Evolutionary conservation across 2,329 filamentous ascomycete species (phyloP).

Genomic region (Aspergillus versicolor): DNA sequence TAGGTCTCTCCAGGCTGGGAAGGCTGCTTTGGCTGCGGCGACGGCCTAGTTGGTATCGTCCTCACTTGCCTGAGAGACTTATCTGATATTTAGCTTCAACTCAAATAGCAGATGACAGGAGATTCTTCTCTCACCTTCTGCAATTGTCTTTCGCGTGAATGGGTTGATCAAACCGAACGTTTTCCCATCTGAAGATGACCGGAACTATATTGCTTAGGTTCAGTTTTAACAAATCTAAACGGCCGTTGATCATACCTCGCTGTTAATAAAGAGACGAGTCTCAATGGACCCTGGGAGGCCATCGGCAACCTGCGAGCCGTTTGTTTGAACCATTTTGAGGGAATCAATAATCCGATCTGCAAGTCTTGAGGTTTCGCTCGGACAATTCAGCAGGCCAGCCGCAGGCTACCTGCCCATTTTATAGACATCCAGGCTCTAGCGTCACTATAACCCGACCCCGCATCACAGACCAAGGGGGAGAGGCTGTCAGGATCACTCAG

Average conservation of each 20-base stretch:
- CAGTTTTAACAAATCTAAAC: too few relatives aligned
- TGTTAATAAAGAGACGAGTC: constrained; percentile 35
- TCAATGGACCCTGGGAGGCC: constrained; percentile 21
- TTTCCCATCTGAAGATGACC: constrained; percentile 26
- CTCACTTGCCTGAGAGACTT: background rate
- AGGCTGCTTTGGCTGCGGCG: constrained; percentile 37
- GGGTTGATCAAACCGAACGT: constrained; percentile 32
- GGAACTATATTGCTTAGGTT: constrained; percentile 21
- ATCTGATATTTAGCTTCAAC: background rate
- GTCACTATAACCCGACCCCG: too few relatives aligned
- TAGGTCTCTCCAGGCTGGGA: constrained; percentile 40
- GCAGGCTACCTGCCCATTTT: too few relatives aligned
- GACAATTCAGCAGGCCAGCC: background rate
- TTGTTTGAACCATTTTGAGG: constrained; percentile 3
- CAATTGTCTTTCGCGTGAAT: constrained; percentile 28
- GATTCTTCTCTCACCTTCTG: constrained; percentile 22
- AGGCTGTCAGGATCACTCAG: too few relatives aligned
- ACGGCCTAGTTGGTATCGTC: constrained; percentile 39
- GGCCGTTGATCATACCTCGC: constrained; percentile 21
- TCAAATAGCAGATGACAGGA: background rate
- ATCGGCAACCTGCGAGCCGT: background rate
- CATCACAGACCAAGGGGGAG: too few relatives aligned
- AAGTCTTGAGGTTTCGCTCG: background rate
- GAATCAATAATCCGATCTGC: too few relatives aligned
- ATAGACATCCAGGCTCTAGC: too few relatives aligned